Evolutionary conservation across 1,284 basidiomycete genomes (phyloP), one percentile per base, ranked within the genome.

Genomic region (Anthracocystis panici-leucophaei): DNA sequence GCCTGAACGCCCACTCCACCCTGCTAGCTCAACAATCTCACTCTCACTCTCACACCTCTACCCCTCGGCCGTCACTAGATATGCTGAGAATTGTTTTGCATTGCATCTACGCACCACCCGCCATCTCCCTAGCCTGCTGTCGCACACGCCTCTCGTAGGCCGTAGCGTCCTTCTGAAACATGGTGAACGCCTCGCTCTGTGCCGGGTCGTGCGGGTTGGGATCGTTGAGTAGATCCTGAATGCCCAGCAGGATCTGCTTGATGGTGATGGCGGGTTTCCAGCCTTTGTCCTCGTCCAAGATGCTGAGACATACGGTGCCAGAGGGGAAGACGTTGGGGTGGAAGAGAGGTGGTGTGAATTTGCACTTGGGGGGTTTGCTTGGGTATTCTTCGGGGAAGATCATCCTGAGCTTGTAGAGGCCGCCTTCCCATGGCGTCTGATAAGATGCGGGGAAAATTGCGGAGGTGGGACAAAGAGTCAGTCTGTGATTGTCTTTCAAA

Each of bases 211-310:
- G 91, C 46, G 95, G 92, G 82, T 98, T 98, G 8, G 95, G 95
- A 80, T 97, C 93, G 82, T 95, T 92, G 57, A 98, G 88, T 8
- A 98, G 88, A 81, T 97, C 95, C 86, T 98, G 95, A 66, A 97
- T 93, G 67, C 97, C 97, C 18, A 98, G 88, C 27, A 98, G 88
- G 78, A 99, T 95, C 89, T 98, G 95, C 86, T 99, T 99, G 87
- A 99, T 94, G 2, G 95, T 99, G 81, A 99, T 98, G 2, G 95
- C 93, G 11, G 97, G 95, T 86, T 98, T 98, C 97, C 97, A 99
- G 6, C 91, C 92, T 87, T 99, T 99, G 87, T 99, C 97, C 85
- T 99, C 97, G 85, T 99, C 96, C 42, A 99, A 87, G 84, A 99
- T 99, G 16, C 95, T 97, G 23, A 99, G 89, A 85, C 97, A 99